Evolutionary conservation across 148 eudicot species (phyloP).

Genomic region (Silene latifolia): DNA sequence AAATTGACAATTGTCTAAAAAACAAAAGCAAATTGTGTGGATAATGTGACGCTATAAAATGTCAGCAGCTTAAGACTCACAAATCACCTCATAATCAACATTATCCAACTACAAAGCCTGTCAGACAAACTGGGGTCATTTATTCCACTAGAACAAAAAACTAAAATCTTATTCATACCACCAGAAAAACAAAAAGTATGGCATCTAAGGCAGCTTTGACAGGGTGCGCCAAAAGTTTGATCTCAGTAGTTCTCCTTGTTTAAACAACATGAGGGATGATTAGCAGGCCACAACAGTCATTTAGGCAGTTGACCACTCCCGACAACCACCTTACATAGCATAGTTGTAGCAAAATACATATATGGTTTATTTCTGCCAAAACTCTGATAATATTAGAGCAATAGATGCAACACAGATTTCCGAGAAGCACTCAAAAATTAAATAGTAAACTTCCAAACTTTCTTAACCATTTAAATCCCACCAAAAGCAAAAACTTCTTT

Average conservation of each 20-base stretch:
- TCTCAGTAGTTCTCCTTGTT: not conserved
- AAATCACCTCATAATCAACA: not conserved
- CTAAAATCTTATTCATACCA: not conserved
- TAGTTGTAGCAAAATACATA: not conserved
- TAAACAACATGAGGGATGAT: not conserved
- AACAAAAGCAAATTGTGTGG: not conserved
- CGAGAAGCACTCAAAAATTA: not conserved
- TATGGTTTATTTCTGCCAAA: not conserved
- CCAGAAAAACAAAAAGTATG: not conserved
- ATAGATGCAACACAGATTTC: not conserved
- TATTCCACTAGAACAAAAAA: not conserved
- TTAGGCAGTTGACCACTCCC: not conserved
- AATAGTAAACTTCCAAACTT: not conserved
- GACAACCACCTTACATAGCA: not conserved
- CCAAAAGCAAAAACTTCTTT: not conserved
- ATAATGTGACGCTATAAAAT: not conserved
- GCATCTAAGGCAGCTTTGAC: not conserved
- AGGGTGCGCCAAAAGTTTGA: not conserved
- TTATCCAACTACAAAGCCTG: not conserved
- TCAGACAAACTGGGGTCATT: not conserved
- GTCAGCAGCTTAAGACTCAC: not conserved
- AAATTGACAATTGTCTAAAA: too few species aligned
- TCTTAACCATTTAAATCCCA: not conserved
- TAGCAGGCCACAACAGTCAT: not conserved
- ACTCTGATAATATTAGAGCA: not conserved